Conservation (phyloP, 768 basidiomycete species). For the Glaciozyma martinii region DNA sequence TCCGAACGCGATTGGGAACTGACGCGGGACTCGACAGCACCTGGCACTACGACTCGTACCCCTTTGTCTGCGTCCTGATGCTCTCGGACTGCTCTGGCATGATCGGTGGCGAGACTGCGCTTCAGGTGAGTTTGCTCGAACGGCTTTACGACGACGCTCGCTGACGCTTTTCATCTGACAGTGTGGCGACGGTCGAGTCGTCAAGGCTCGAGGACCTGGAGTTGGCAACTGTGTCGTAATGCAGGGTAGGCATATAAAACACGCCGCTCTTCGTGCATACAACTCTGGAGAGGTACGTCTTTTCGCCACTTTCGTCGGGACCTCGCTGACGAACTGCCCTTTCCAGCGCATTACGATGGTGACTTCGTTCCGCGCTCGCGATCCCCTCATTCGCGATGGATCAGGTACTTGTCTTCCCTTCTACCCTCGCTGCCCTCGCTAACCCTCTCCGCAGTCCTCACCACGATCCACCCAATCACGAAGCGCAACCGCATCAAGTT, state of each 20-base stretch:
- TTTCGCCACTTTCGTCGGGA: too few relatives aligned
- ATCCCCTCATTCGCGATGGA: constrained; percentile 13
- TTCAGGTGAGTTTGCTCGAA: neutral
- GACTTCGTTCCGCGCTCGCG: constrained; percentile 19
- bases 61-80: constrained; percentile 24
- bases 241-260: constrained; percentile 12
- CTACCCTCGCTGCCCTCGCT: too few relatives aligned
- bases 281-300: constrained; percentile 4
- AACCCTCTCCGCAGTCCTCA: neutral
- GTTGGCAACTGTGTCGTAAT: constrained; percentile 16
- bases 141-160: neutral
- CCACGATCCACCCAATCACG: constrained; percentile 15
- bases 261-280: constrained; percentile 17
- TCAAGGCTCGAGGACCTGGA: constrained; percentile 13
- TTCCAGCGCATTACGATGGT: constrained; percentile 12
- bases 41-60: constrained; percentile 3
- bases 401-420: neutral
- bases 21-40: neutral
- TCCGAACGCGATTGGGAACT: neutral
- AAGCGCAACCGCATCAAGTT: constrained; percentile 20
- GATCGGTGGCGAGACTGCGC: constrained; percentile 23
- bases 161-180: neutral
- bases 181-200: constrained; percentile 18
- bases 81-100: constrained; percentile 11
- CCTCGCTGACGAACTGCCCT: neutral